phyloP scores from a whole-genome alignment of 352 stramenopile species.

The Phytopythium mirpurense region DNA sequence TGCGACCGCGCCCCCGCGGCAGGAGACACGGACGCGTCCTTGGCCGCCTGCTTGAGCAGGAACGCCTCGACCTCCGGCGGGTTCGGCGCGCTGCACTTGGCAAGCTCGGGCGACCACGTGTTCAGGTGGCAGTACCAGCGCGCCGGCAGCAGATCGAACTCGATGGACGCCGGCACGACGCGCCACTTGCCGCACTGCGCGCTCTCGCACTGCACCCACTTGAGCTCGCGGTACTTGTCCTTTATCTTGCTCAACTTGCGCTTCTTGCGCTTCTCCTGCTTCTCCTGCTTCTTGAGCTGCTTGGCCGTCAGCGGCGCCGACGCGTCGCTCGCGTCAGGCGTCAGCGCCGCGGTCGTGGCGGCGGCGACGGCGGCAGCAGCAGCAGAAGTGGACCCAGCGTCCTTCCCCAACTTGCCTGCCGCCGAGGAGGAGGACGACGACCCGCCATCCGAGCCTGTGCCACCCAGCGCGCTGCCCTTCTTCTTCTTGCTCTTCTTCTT shows the following conservation, averaged over 20 bases:
- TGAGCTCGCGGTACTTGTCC: slow-evolving; percentile 80
- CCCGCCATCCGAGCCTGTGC: slow-evolving; percentile 17
- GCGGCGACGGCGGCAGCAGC: not conserved
- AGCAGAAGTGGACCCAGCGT: not conserved
- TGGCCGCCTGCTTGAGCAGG: slow-evolving; percentile 61
- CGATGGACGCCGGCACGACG: slow-evolving; percentile 88
- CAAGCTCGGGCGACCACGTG: slow-evolving; percentile 68
- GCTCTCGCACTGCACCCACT: slow-evolving; percentile 95
- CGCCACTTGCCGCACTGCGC: slow-evolving; percentile 94
- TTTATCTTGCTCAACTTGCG: slow-evolving; percentile 76
- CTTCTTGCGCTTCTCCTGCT: slow-evolving; percentile 60
- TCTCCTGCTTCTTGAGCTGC: slow-evolving; percentile 52
- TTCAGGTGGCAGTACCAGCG: slow-evolving; percentile 87
- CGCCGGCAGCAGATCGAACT: slow-evolving; percentile 86
- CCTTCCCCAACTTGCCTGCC: slow-evolving; percentile 1
- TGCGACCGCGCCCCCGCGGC: slow-evolving; percentile 14
- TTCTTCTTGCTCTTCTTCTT: slow-evolving; percentile 25
- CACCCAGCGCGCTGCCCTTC: slow-evolving; percentile 23
- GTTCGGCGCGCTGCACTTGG: slow-evolving; percentile 63
- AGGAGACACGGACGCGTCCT: slow-evolving; percentile 16
- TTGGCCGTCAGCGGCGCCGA: slow-evolving; percentile 1
- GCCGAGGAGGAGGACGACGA: slow-evolving; percentile 34
- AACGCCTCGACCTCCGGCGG: slow-evolving; percentile 68
- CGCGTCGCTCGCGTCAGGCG: not conserved
- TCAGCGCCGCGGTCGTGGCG: not conserved